Base-by-base conservation (phyloP, 306 rosid species). In the Inga laurina region DNA sequence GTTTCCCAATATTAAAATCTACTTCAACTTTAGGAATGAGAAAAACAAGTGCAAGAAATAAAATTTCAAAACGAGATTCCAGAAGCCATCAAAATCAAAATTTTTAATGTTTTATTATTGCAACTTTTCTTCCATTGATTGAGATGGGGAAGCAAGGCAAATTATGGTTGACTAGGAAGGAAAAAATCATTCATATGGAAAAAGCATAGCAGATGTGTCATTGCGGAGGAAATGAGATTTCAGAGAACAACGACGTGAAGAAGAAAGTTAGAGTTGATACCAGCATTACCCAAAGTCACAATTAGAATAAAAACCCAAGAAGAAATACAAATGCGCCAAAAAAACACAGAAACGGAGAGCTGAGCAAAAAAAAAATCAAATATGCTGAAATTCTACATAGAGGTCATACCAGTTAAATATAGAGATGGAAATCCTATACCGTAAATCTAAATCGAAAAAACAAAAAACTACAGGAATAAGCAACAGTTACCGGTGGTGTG, bases 241-340 rank as follows among this genome's bases (percentile, higher is more conserved):
- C 5, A 39, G 21, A 49, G 49, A 19, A 21, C 1, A 11, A 71
- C 49, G 77, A 62, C 44, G 18, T 13, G 19, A 71, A n/a, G 61
- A 75, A 59, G 86, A 75, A 21, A 76, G 64, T 10, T 34, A 49
- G 56, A 72, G 80, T 34, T 56, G 69, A 43, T 72, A 77, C 41
- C 41, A 37, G 41, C 41, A 37, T 37, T 37, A 37, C 41, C 41
- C 41, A 37, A 5, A 5, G 41, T 37, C 41, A 37, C 41, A 5
- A 37, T 37, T 37, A 37, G 7, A 37, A 37, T 7, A 37, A 37
- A 37, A 5, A 37, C 0, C 41, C 7, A 37, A 37, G 41, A 37
- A 37, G 8, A 37, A 37, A 37, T 37, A 37, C 8, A 37, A 37
- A 37, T 37, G 41, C 41, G 41, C 41, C 41, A 37, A 37, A 5